A percentile compares a stretch with the other conserved stretches of the same genome.
These are phyloP conservation scores for Neckera pumila DNA, from an alignment of 225 moss, liverwort and hornwort genomes.

Conservation along the genomic window DNA sequence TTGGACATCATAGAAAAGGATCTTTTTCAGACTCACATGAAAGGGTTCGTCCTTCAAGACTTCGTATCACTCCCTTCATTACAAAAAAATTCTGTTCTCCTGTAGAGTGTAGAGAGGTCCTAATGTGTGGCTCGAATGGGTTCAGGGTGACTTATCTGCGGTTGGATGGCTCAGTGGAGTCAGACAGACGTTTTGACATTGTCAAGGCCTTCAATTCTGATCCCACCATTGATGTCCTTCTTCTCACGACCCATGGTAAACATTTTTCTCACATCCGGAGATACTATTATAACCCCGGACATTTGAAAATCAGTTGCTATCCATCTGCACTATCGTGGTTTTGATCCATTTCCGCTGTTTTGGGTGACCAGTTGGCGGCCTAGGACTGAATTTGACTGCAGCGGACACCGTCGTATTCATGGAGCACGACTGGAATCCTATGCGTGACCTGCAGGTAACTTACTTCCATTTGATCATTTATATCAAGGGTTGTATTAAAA, in stretches of 20 bases:
- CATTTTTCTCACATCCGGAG: neutral
- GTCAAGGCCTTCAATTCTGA: slow-evolving; percentile 92
- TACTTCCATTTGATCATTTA: neutral
- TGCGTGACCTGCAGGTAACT: slow-evolving; percentile 79
- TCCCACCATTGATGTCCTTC: slow-evolving; percentile 91
- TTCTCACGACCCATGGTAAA: slow-evolving; percentile 83
- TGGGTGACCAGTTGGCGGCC: slow-evolving; percentile 59
- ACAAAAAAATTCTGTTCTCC: neutral
- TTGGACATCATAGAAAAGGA: slow-evolving; percentile 90
- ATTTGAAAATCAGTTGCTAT: neutral
- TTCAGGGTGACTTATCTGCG: slow-evolving; percentile 77
- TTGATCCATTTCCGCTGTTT: neutral
- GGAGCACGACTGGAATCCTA: slow-evolving; percentile 99
- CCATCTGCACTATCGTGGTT: neutral
- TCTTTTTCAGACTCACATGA: slow-evolving; percentile 82
- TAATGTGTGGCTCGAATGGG: neutral
- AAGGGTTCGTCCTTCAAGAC: slow-evolving; percentile 40
- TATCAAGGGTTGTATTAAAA: neutral
- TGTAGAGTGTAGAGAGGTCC: neutral
- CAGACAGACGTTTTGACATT: slow-evolving; percentile 87
- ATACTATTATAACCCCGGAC: neutral
- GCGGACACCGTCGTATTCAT: slow-evolving; percentile 94
- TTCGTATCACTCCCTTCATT: neutral
- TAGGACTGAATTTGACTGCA: slow-evolving; percentile 82
- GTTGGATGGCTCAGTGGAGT: slow-evolving; percentile 86